These are phyloP conservation scores for Thelonectria olida DNA, from an alignment of 2,329 filamentous ascomycete species.

Conservation along the genomic window DNA sequence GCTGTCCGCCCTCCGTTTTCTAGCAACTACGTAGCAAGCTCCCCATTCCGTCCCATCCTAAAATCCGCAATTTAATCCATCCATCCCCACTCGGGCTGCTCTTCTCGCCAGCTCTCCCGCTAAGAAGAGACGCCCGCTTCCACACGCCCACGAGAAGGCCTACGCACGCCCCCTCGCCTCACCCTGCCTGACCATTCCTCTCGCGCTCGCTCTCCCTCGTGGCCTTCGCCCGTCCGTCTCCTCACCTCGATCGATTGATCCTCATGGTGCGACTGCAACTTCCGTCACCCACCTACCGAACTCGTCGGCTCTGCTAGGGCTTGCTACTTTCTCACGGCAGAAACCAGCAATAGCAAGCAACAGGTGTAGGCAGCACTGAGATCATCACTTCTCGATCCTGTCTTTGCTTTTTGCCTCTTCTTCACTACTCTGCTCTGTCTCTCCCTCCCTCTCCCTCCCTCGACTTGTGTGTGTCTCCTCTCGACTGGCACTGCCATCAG, in stretches of 20 bases:
- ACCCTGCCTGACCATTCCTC: constrained; percentile 4
- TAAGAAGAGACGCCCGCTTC: constrained; percentile 13
- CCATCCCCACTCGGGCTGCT: background rate
- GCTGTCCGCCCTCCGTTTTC: background rate
- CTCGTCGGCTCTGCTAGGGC: constrained; percentile 2
- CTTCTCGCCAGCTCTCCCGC: constrained; percentile 16
- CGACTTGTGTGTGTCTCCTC: background rate
- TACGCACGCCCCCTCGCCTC: constrained; percentile 14
- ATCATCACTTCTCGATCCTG: background rate
- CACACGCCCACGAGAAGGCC: constrained; percentile 10
- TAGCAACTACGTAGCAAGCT: background rate
- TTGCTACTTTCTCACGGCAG: background rate
- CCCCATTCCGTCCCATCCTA: constrained; percentile 5
- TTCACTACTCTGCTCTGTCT: background rate
- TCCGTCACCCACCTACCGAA: constrained; percentile 12
- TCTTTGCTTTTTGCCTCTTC: background rate
- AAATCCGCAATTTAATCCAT: constrained; percentile 14
- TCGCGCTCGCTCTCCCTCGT: constrained; percentile 9
- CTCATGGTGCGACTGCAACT: constrained; percentile 15
- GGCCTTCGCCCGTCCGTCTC: constrained; percentile 2
- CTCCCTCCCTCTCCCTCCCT: background rate
- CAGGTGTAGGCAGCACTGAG: background rate
- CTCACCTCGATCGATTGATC: constrained; percentile 18
- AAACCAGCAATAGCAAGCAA: constrained; percentile 8
- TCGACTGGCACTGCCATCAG: constrained; percentile 2